Evolutionary conservation across 2,329 filamentous ascomycete species (phyloP), one percentile per base, ranked within the genome.

Genomic region (Fusarium tupiense): DNA sequence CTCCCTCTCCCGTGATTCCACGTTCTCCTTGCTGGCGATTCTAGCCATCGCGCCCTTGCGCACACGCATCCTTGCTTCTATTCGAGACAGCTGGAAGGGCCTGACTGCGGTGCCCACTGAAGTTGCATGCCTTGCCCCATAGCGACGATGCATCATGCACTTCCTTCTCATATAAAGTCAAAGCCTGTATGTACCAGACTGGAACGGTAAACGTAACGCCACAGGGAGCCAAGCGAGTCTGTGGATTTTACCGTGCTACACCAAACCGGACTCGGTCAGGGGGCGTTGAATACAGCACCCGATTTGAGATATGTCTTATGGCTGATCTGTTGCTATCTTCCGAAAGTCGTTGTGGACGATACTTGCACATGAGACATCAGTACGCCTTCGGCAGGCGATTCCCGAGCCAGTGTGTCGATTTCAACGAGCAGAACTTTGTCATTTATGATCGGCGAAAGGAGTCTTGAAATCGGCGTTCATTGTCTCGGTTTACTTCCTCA

Each of bases 161-260:
- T 56, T 63, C 64, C 59, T 62, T 72, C 56, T 66, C 38, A 49
- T 49, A 41, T 56, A 10, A 41, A 56, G 33, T 41, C 52, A 60
- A 50, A 57, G 50, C 54, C 37, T 69, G 73, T 72, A 59, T 69
- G 73, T 72, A 59, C 64, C 46, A 74, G 64, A 60, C 64, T 66
- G 49, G 53, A 54, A 72, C 67, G 37, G 46, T 46, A 41, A 56
- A 68, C 65, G 61, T 71, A 61, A 74, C 58, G 71, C 71, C 56
- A 68, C 67, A 73, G 64, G 50, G 24, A 58, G 54, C 56, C 73
- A 76, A 76, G 73, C 73, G 73, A 76, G 73, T 44, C 56, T 49
- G 52, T 47, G 60, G 50, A 53, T 41, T 62, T 71, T 57, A 24
- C 38, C 50, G 73, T 75, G 52, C 43, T 70, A 75, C 72, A 33